Percentiles rank a stretch among this genome's conserved stretches.
Conservation (phyloP, 2,329 filamentous ascomycete genomes). For the Drechmeria coniospora region DNA sequence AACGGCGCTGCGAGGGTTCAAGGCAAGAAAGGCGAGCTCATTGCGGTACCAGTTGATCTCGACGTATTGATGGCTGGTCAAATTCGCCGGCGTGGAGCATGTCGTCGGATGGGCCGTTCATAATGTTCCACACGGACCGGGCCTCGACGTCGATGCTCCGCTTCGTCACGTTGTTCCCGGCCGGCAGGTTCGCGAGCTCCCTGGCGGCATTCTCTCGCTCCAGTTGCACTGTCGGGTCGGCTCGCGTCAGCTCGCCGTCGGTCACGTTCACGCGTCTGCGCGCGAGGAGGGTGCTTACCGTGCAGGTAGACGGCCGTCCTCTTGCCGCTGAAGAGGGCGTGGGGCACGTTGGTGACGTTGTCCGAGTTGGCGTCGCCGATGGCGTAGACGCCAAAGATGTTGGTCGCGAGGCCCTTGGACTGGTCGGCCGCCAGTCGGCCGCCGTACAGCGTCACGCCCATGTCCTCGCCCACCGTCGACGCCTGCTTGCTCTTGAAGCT, state of each 20-base stretch:
- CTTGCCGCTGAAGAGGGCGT: conserved; percentile 45
- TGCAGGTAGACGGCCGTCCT: conserved; percentile 40
- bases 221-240: conserved; percentile 18
- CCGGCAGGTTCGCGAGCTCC: conserved; percentile 15
- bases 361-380: conserved; percentile 46
- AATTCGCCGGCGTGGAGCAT: conserved; percentile 30
- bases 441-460: conserved; percentile 29
- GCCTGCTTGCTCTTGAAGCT: conserved; percentile 31
- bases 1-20: neutral
- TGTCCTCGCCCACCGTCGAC: conserved; percentile 27
- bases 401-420: conserved; percentile 31
- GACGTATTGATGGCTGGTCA: conserved; percentile 41
- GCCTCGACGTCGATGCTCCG: conserved; percentile 18
- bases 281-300: conserved; percentile 22
- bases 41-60: conserved; percentile 72
- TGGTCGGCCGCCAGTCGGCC: conserved; percentile 27
- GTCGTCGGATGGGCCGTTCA: conserved; percentile 27
- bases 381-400: conserved; percentile 37
- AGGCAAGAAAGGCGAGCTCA: conserved; percentile 43
- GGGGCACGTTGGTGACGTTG: conserved; percentile 43
- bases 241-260: neutral
- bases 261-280: conserved; percentile 1
- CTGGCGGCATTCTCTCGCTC: conserved; percentile 22
- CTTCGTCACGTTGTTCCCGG: conserved; percentile 8
- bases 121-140: conserved; percentile 27